Evolutionary conservation across 2,329 filamentous ascomycete genomes (phyloP).

Genomic region (Emydomyces testavorans): DNA sequence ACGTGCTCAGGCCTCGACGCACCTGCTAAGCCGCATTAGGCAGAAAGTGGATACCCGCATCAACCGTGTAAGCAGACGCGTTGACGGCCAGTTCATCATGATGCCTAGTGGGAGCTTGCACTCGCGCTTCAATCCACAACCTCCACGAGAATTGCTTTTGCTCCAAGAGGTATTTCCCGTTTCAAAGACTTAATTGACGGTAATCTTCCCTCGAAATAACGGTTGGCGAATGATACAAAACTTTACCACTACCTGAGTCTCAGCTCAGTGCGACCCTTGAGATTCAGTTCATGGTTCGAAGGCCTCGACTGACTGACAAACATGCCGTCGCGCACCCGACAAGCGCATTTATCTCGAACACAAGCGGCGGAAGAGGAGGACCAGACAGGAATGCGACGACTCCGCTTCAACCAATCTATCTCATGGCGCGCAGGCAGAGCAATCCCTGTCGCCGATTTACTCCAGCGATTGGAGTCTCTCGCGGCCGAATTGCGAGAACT

Average conservation of each 20-base stretch:
- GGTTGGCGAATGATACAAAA: neutral
- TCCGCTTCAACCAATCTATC: constrained; percentile 74
- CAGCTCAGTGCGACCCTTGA: neutral
- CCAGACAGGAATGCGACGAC: constrained; percentile 28
- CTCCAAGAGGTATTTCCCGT: neutral
- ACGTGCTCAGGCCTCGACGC: no score
- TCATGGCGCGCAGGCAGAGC: constrained; percentile 87
- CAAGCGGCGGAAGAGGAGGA: constrained; percentile 21
- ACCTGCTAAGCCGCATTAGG: neutral
- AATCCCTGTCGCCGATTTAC: constrained; percentile 70
- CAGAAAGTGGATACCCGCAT: neutral
- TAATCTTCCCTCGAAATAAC: neutral
- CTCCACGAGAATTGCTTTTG: neutral
- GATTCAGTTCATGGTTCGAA: neutral
- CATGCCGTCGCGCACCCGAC: constrained; percentile 36
- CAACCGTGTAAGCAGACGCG: no score
- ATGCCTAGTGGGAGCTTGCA: no score
- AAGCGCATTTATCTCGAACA: constrained; percentile 25
- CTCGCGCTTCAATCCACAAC: neutral
- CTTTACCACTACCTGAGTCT: neutral
- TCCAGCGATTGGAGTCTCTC: constrained; percentile 68
- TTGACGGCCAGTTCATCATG: no score
- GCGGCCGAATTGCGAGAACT: constrained; percentile 72
- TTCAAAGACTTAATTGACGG: neutral
- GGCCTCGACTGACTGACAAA: constrained; percentile 13